phyloP scores from a whole-genome alignment of 257 asterid genomes.

The Catharanthus roseus region DNA sequence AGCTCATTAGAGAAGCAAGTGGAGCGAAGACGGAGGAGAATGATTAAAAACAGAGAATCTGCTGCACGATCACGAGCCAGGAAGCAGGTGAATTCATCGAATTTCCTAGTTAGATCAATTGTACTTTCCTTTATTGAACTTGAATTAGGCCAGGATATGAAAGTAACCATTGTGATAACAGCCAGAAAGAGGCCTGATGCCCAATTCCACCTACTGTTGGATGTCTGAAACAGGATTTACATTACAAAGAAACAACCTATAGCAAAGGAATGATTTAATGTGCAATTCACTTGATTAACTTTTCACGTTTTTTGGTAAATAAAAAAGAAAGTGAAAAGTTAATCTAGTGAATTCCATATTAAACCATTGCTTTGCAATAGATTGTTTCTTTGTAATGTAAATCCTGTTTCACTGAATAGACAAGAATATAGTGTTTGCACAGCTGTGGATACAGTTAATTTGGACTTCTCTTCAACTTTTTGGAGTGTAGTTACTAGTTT shows the following conservation, averaged over 20 bases:
- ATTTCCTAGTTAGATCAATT: slow-evolving; percentile 8
- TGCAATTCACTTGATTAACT: background rate
- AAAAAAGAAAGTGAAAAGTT: no score
- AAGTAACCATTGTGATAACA: background rate
- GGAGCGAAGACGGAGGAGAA: slow-evolving; percentile 47
- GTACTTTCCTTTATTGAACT: background rate
- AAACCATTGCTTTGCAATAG: no score
- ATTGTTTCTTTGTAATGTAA: no score
- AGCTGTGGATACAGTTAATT: background rate
- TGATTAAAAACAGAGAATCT: slow-evolving; percentile 52
- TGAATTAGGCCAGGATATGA: background rate
- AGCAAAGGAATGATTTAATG: background rate
- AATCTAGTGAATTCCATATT: no score
- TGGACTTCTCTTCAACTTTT: no score
- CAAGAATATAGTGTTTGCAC: background rate
- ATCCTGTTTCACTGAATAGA: background rate
- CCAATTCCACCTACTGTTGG: background rate
- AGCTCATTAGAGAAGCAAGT: slow-evolving; percentile 43
- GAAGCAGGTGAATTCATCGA: slow-evolving; percentile 68
- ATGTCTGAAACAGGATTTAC: background rate
- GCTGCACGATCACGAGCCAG: slow-evolving; percentile 53
- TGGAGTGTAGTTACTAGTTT: background rate
- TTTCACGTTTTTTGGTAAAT: no score
- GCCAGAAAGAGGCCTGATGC: background rate
- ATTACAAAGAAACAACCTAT: background rate